phyloP scores from a whole-genome alignment of 2,329 filamentous ascomycete genomes.

The Colletotrichum sp. region DNA sequence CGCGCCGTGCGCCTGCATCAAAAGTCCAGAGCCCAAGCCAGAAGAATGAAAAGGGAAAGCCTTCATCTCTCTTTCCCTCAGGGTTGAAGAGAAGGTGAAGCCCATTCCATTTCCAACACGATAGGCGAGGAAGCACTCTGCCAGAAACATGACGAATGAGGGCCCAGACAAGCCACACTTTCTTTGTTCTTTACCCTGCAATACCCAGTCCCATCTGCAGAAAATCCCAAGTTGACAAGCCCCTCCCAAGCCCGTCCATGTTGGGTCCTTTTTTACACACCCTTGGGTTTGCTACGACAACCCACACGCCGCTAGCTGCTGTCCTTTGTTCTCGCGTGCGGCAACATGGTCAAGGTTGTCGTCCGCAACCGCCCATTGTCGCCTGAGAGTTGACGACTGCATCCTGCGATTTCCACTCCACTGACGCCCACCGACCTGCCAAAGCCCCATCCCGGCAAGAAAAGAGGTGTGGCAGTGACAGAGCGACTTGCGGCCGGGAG shows the following conservation, averaged over 20 bases:
- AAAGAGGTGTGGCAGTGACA: not conserved
- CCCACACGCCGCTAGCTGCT: constrained; percentile 2
- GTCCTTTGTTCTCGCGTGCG: constrained; percentile 19
- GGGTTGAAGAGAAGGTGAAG: not conserved
- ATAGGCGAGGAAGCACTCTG: not conserved
- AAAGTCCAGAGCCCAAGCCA: not conserved
- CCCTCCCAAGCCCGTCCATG: not conserved
- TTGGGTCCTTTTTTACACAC: not conserved
- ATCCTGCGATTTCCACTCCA: constrained; percentile 1
- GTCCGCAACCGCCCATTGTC: constrained; percentile 21
- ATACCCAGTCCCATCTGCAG: not conserved
- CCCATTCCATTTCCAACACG: not conserved
- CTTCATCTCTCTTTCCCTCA: not conserved
- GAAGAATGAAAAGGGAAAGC: not conserved
- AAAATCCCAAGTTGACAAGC: not conserved
- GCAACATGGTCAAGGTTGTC: constrained; percentile 9
- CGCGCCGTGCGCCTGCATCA: not conserved
- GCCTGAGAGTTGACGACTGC: constrained; percentile 8
- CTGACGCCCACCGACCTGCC: not conserved
- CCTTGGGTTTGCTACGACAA: constrained; percentile 2
- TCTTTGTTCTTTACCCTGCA: constrained; percentile 16
- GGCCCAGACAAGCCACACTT: constrained; percentile 5
- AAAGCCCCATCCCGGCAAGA: not conserved
- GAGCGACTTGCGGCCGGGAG: not conserved
- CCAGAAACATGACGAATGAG: constrained; percentile 20